Evolutionary conservation across 148 eudicot genomes (phyloP).

Genomic region (Simmondsia chinensis): DNA sequence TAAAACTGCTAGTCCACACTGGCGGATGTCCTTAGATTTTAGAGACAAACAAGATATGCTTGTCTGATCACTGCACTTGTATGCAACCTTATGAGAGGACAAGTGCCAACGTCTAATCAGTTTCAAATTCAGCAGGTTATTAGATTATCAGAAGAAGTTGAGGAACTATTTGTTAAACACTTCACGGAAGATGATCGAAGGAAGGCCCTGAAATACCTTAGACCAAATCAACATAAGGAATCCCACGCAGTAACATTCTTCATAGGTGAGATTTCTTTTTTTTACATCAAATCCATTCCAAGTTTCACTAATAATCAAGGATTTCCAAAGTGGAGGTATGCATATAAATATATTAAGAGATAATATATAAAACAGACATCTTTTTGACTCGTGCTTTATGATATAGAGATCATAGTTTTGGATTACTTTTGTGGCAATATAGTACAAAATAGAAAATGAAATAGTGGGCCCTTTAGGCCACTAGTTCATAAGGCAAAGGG

Average conservation of each 20-base stretch:
- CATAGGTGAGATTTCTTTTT: conserved; percentile 48
- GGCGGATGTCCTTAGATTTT: conserved; percentile 13
- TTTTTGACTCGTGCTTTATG: conserved; percentile 7
- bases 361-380: conserved; percentile 9
- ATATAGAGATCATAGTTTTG: conserved; percentile 5
- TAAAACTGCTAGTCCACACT: conserved; percentile 19
- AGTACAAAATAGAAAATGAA: conserved; percentile 1
- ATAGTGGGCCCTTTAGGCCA: conserved; percentile 24
- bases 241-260: conserved; percentile 90
- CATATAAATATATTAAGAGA: conserved; percentile 6
- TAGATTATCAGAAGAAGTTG: conserved; percentile 77
- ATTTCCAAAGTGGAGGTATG: no score
- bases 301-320: no score
- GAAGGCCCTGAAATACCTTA: conserved; percentile 92
- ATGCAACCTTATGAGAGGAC: not conserved
- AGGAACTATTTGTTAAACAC: conserved; percentile 63
- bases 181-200: conserved; percentile 72
- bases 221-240: conserved; percentile 74
- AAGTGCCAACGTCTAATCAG: no score
- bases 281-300: no score
- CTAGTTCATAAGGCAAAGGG: conserved; percentile 12
- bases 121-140: conserved; percentile 39
- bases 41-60: conserved; percentile 27
- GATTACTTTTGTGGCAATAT: conserved; percentile 1
- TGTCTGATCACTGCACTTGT: conserved; percentile 19